These are phyloP conservation scores for Rhizopogon salebrosus DNA, from an alignment of 768 basidiomycete species.

Conservation along the genomic window DNA sequence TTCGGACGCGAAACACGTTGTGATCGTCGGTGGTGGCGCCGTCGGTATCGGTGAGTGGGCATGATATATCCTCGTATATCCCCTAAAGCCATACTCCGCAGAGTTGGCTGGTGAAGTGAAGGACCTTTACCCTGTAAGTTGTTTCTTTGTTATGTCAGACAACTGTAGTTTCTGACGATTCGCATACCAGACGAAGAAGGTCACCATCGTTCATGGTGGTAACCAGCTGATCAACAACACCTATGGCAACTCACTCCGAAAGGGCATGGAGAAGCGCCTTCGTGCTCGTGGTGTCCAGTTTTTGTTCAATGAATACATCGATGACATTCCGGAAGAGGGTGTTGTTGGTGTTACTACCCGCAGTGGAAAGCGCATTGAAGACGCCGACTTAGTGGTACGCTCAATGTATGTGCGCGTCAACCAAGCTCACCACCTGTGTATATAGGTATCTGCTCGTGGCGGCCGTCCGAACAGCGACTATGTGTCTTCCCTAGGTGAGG, in stretches of 20 bases:
- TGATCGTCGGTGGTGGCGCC: constrained; percentile 53
- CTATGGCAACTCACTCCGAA: constrained; percentile 53
- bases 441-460: constrained; percentile 23
- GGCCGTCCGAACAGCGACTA: constrained; percentile 51
- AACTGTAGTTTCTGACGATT: constrained; percentile 6
- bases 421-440: constrained; percentile 1
- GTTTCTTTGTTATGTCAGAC: background rate
- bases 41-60: constrained; percentile 41
- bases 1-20: constrained; percentile 33
- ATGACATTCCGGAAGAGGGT: constrained; percentile 36
- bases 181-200: constrained; percentile 28
- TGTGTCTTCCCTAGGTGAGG: constrained; percentile 38
- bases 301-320: constrained; percentile 48
- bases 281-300: constrained; percentile 42
- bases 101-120: constrained; percentile 42
- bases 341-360: constrained; percentile 40
- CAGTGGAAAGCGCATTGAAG: constrained; percentile 39
- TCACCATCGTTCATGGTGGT: constrained; percentile 61
- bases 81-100: constrained; percentile 11
- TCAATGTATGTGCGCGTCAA: background rate
- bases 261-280: constrained; percentile 37
- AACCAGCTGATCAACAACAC: constrained; percentile 47
- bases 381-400: constrained; percentile 57
- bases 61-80: background rate
- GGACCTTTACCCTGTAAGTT: constrained; percentile 35